Evolutionary conservation across 805 yeast genomes (phyloP).

Genomic region (Metschnikowia bowlesiae): DNA sequence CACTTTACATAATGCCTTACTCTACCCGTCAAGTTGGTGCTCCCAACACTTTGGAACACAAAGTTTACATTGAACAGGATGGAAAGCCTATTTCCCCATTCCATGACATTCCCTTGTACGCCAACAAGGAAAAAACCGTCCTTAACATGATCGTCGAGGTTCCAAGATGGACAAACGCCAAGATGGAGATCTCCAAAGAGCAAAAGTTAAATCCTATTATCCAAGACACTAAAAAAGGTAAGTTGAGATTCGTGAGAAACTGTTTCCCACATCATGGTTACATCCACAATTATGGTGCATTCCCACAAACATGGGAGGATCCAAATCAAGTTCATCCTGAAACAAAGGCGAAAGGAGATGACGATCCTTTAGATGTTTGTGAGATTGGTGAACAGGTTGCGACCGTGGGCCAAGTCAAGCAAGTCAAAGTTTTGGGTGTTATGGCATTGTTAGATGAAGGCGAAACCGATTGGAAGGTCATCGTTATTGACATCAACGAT

Average conservation of each 20-base stretch:
- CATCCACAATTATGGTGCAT: slow-evolving; percentile 83
- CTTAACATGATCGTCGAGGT: slow-evolving; percentile 42
- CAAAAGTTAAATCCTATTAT: slow-evolving; percentile 66
- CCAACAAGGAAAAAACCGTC: slow-evolving; percentile 64
- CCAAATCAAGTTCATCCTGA: slow-evolving; percentile 52
- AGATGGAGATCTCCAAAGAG: slow-evolving; percentile 67
- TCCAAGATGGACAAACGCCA: slow-evolving; percentile 74
- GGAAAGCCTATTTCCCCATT: slow-evolving; percentile 94
- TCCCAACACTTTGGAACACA: slow-evolving; percentile 91
- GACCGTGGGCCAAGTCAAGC: slow-evolving; percentile 49
- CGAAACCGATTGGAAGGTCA: slow-evolving; percentile 93
- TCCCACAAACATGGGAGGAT: slow-evolving; percentile 97
- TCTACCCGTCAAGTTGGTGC: slow-evolving; percentile 93
- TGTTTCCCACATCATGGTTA: slow-evolving; percentile 81
- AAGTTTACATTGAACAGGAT: slow-evolving; percentile 84
- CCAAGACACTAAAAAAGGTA: slow-evolving; percentile 75
- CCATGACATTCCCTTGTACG: slow-evolving; percentile 75
- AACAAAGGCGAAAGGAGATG: slow-evolving; percentile 46
- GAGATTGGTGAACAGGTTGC: slow-evolving; percentile 47
- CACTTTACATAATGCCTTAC: slow-evolving; percentile 54
- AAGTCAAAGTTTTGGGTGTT: slow-evolving; percentile 60
- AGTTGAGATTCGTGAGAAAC: slow-evolving; percentile 71
- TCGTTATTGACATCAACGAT: slow-evolving; percentile 65
- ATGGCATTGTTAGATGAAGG: slow-evolving; percentile 86
- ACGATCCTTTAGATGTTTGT: slow-evolving; percentile 47